Evolutionary conservation across 805 yeast genomes (phyloP), one percentile per base, ranked within the genome.

Genomic region (Ogataea salicorniae): DNA sequence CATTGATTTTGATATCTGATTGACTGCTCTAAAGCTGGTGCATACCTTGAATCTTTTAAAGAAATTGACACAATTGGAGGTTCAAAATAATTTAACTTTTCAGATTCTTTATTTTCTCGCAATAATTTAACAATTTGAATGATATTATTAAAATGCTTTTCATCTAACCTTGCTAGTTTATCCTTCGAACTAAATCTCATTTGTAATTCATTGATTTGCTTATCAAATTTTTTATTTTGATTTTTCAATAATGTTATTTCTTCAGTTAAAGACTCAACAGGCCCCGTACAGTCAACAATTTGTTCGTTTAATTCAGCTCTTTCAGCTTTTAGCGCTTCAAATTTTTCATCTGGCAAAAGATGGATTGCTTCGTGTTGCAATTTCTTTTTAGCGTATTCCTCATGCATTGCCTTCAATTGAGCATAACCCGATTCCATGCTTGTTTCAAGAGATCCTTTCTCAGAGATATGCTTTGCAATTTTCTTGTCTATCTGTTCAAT

Each of bases 11-110:
- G 72, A 39, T 66, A 64, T 43, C 78, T 81, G 7, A 87, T 73
- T 6, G 80, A 70, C 42, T 76, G 72, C 43, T 82, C 87, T 45
- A 89, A 62, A 47, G 76, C 79, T 9, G 74, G 70, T 0, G 86
- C 83, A 55, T 74, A 76, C 9, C 62, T 54, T 9, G 66, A 61
- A 48, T 81, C 76, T 1, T 70, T 71, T 0, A 83, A 77, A 5
- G 77, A 71, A 20, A 92, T 72, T 0, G 85, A 73, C 26, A 89
- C 69, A 8, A 83, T 64, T 0, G 97, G 91, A 1, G 96, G 95
- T 58, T 86, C 95, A 48, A 71, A 79, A 46, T 86, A 78, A 13
- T 64, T 59, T 43, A 81, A 26, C 2, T 50, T 40, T 6, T 43
- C 70, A 6, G 62, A 60, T 1, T 58, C 56, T 23, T 64, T 60